Conservation (phyloP, 345 rosid species). For the Clausena lansium region DNA sequence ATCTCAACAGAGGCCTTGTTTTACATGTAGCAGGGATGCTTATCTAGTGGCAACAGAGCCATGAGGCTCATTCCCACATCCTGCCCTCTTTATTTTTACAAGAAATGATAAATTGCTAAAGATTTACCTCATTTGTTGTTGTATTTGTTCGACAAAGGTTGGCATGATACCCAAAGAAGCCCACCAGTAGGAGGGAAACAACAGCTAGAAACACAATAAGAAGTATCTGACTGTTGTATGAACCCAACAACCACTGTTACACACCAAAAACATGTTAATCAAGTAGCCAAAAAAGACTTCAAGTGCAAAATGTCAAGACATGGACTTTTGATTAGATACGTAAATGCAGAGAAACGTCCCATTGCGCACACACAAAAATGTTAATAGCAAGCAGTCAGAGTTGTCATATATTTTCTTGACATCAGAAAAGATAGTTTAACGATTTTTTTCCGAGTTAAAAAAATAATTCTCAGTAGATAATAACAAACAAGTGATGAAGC, state of each 20-base stretch:
- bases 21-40: background rate
- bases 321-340: background rate
- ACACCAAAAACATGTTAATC: constrained; percentile 15
- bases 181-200: constrained; percentile 74
- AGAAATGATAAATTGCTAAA: background rate
- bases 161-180: constrained; percentile 82
- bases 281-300: background rate
- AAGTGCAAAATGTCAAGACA: background rate
- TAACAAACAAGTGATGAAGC: background rate
- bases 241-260: constrained; percentile 79
- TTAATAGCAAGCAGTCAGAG: background rate
- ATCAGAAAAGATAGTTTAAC: background rate
- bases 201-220: constrained; percentile 78
- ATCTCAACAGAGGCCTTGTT: background rate
- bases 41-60: background rate
- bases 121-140: constrained; percentile 80
- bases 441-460: background rate
- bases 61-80: background rate
- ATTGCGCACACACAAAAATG: background rate
- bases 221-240: constrained; percentile 86
- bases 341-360: background rate
- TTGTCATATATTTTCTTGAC: background rate
- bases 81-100: background rate
- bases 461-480: background rate
- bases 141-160: constrained; percentile 79